Evolutionary conservation across 805 yeast genomes (phyloP), one percentile per base, ranked within the genome.

Genomic region (Brettanomyces naardenensis): DNA sequence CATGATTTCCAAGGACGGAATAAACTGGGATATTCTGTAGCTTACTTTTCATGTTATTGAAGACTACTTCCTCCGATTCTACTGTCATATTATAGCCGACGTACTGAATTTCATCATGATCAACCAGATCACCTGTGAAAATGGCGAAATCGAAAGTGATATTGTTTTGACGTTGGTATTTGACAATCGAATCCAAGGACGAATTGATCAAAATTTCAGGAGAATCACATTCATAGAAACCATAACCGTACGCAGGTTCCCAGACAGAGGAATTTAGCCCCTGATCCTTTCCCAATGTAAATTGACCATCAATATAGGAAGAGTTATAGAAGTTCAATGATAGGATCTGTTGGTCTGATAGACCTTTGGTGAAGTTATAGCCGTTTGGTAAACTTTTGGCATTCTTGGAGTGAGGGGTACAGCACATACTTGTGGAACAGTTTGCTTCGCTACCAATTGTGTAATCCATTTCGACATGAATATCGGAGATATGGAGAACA

Each of bases 91-190:
- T 67, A 44, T 53, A 57, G 32, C 71, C 64, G 34, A 70, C 69
- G 49, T 69, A 66, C 33, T 66, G 64, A 10, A 62, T 50, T 40
- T 70, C 75, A 46, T 73, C 78, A 51, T 80, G 89, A 53, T 80
- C 87, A 38, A 80, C 80, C 52, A 79, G 64, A 51, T 80, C 89
- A 40, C 88, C 88, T 4, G 87, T 80, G 64, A 80, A 80, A 28
- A 80, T 56, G 2, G 80, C 68, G 51, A 80, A 80, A 37, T 77
- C 80, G 47, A 70, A 79, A 6, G 62, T 47, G 27, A 66, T 43
- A 28, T 45, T 40, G 9, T 55, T 46, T 13, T 54, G 41, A 26
- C 54, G 39, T 39, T 64, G 59, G 42, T 58, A 57, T 15, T 64
- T 56, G 5, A 44, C 54, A 35, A 73, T 62, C 19, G 71, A 59